Conservation (phyloP, 331 rosid genomes). For the Cydonia oblonga region DNA sequence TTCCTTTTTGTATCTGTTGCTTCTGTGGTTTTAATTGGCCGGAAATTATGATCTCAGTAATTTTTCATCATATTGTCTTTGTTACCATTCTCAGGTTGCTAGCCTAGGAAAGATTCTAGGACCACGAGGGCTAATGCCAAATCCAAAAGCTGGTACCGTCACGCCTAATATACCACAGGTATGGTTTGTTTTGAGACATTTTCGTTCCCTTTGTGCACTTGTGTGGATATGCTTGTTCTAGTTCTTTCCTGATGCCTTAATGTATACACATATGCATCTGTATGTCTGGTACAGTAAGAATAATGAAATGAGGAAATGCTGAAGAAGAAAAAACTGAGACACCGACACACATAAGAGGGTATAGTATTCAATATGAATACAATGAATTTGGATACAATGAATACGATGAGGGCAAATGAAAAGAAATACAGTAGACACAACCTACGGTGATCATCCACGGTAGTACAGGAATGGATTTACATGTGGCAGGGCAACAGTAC, state of each 20-base stretch:
- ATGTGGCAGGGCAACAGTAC: background rate
- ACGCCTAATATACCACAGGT: conserved; percentile 92
- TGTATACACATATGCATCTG: background rate
- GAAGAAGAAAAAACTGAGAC: too few relatives aligned
- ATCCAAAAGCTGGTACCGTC: conserved; percentile 90
- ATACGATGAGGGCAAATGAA: background rate
- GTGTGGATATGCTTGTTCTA: background rate
- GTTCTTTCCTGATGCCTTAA: background rate
- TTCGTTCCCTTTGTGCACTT: background rate
- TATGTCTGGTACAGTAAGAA: background rate
- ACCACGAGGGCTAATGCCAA: conserved; percentile 95
- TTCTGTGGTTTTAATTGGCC: too few relatives aligned
- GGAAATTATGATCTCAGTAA: background rate
- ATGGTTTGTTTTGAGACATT: background rate
- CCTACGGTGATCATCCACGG: background rate
- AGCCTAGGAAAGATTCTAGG: conserved; percentile 86
- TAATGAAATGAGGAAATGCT: background rate
- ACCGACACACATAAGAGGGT: background rate
- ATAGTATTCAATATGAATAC: too few relatives aligned
- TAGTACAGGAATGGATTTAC: background rate
- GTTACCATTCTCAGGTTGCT: conserved; percentile 59
- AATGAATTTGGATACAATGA: background rate
- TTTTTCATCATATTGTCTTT: conserved; percentile 6
- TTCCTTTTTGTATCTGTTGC: too few relatives aligned
- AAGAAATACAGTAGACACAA: background rate